phyloP scores from a whole-genome alignment of 805 yeast species.

The Komagataella populi region DNA sequence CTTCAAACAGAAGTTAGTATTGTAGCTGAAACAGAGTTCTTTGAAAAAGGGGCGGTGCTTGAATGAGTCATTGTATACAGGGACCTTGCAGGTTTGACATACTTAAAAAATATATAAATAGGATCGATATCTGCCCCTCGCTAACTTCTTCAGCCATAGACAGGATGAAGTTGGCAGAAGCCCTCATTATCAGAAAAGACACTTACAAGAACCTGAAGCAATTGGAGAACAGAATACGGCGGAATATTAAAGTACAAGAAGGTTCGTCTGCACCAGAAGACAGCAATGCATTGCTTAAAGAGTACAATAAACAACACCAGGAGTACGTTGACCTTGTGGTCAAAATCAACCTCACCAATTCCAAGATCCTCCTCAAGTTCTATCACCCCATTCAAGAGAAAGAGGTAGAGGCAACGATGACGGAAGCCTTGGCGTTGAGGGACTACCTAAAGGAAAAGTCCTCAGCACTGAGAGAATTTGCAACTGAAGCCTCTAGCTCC shows the following conservation, averaged over 20 bases:
- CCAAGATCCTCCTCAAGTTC: background rate
- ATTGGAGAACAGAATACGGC: background rate
- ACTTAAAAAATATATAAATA: too few species aligned
- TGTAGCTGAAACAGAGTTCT: too few species aligned
- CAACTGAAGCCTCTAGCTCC: background rate
- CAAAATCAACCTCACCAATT: background rate
- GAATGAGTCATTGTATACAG: background rate
- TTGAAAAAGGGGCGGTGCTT: background rate
- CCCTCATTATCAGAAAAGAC: background rate
- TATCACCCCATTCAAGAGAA: background rate
- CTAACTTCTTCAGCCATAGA: background rate
- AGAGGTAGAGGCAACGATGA: background rate
- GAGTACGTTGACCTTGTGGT: background rate
- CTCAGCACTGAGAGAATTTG: background rate
- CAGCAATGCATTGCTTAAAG: background rate
- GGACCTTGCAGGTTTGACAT: background rate
- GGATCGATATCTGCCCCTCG: background rate
- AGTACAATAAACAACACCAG: background rate
- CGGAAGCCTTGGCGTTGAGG: background rate
- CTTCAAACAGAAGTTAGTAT: too few species aligned
- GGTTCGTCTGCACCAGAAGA: background rate
- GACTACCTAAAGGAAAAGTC: background rate
- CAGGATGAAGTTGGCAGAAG: background rate
- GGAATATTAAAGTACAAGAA: background rate
- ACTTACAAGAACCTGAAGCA: background rate